Evolutionary conservation across 1,139 yeast genomes (phyloP).

Genomic region (Yarrowia galli): DNA sequence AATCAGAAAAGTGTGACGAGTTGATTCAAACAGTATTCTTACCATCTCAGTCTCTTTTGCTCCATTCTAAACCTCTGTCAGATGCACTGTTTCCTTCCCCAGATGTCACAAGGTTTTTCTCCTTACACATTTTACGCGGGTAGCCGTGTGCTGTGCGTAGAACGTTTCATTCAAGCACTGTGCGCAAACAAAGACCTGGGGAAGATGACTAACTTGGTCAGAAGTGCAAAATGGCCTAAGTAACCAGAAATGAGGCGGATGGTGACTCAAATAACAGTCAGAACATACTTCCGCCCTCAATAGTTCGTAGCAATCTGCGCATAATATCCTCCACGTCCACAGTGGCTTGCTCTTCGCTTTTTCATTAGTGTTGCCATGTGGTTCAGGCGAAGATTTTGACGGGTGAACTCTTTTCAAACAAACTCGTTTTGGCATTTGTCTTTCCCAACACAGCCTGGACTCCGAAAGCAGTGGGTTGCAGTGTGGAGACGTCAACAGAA

Average conservation of each 20-base stretch:
- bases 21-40: not conserved
- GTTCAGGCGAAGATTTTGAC: not conserved
- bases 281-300: no score
- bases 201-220: no score
- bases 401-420: not conserved
- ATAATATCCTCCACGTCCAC: not conserved
- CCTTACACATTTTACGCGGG: slow-evolving; percentile 20
- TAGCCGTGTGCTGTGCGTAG: slow-evolving; percentile 6
- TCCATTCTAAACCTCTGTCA: not conserved
- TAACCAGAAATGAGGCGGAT: not conserved
- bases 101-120: not conserved
- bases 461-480: not conserved
- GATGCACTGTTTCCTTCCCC: not conserved
- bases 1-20: no score
- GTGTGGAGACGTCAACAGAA: no score
- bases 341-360: not conserved
- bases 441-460: slow-evolving; percentile 12
- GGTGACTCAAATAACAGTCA: no score
- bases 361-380: slow-evolving; percentile 6
- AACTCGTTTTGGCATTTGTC: slow-evolving; percentile 11
- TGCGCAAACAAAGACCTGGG: not conserved
- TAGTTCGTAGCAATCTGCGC: no score
- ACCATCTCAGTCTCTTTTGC: not conserved
- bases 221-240: not conserved
- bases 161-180: slow-evolving; percentile 3